Conservation (phyloP, 768 basidiomycete species). For the Scleroderma bovista region DNA sequence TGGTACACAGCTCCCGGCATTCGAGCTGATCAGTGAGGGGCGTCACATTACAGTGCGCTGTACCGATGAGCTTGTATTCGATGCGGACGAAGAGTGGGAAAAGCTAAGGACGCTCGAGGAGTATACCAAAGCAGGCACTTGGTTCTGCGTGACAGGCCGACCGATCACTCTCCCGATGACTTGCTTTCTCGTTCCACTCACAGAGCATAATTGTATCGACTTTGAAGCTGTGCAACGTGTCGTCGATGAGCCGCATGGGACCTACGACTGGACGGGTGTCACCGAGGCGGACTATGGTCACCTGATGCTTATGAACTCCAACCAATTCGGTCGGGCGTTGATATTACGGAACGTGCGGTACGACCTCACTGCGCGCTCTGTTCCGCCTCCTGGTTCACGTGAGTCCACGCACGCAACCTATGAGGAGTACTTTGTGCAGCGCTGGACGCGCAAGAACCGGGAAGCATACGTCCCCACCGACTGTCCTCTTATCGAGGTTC, state of each 20-base stretch:
- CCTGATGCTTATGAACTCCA: constrained; percentile 50
- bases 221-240: constrained; percentile 49
- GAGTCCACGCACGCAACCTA: constrained; percentile 49
- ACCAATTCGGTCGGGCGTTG: constrained; percentile 50
- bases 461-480: constrained; percentile 42
- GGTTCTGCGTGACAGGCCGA: constrained; percentile 57
- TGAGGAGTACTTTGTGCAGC: constrained; percentile 50
- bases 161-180: constrained; percentile 47
- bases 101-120: constrained; percentile 52
- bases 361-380: constrained; percentile 63
- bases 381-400: constrained; percentile 44
- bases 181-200: constrained; percentile 64
- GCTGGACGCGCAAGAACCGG: constrained; percentile 47
- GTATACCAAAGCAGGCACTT: constrained; percentile 58
- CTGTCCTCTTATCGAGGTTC: constrained; percentile 60
- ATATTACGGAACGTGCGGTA: constrained; percentile 52
- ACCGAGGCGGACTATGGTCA: constrained; percentile 42
- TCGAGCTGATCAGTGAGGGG: constrained; percentile 37
- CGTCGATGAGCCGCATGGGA: constrained; percentile 45
- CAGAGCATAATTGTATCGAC: constrained; percentile 46
- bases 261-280: constrained; percentile 50
- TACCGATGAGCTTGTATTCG: constrained; percentile 43
- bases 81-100: constrained; percentile 40
- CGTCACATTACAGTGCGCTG: constrained; percentile 35
- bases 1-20: constrained; percentile 48